phyloP scores from a whole-genome alignment of 352 stramenopile genomes.

The Blastocystis sp. region DNA sequence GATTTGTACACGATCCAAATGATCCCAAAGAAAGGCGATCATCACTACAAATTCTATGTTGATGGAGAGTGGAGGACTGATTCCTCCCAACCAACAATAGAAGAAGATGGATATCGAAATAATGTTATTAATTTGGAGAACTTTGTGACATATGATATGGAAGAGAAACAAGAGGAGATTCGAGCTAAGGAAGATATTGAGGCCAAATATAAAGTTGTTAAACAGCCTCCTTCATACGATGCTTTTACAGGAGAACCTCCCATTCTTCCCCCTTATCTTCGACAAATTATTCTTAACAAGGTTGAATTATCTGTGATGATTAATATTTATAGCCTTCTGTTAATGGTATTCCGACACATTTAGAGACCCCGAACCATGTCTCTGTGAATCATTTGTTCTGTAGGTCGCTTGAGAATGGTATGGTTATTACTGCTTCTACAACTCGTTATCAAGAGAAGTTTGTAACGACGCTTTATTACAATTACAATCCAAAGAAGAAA shows the following conservation, averaged over 20 bases:
- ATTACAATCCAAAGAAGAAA: slow-evolving; percentile 68
- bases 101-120: slow-evolving; percentile 51
- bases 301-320: neutral
- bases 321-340: slow-evolving; percentile 19
- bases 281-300: slow-evolving; percentile 64
- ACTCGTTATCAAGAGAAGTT: slow-evolving; percentile 67
- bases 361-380: slow-evolving; percentile 64
- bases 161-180: slow-evolving; percentile 55
- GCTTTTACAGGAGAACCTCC: slow-evolving; percentile 59
- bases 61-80: slow-evolving; percentile 67
- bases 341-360: slow-evolving; percentile 60
- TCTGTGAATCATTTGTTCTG: slow-evolving; percentile 65
- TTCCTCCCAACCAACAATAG: neutral
- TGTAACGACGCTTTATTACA: slow-evolving; percentile 66
- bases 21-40: slow-evolving; percentile 29
- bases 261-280: slow-evolving; percentile 52
- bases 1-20: slow-evolving; percentile 68
- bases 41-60: slow-evolving; percentile 66
- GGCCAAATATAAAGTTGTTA: slow-evolving; percentile 33
- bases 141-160: slow-evolving; percentile 67
- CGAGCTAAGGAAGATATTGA: slow-evolving; percentile 42
- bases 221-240: slow-evolving; percentile 58
- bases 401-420: slow-evolving; percentile 65
- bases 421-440: slow-evolving; percentile 65
- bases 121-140: slow-evolving; percentile 63